These are phyloP conservation scores for Tetraselmis striata DNA, from an alignment of 139 green algal genomes.

Conservation along the genomic window DNA sequence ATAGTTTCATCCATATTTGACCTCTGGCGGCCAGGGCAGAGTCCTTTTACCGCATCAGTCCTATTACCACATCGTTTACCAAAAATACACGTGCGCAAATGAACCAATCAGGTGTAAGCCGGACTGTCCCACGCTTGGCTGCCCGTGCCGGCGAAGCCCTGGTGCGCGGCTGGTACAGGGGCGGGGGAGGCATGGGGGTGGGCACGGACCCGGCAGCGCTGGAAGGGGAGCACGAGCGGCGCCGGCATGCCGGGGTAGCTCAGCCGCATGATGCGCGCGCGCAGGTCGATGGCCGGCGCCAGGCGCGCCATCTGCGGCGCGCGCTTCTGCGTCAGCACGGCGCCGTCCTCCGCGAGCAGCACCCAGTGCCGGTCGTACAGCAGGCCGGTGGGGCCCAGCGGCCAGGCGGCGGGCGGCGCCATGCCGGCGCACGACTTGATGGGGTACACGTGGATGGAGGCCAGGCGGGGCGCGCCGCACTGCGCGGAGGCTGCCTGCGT, in stretches of 20 bases:
- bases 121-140: too few relatives aligned
- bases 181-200: too few relatives aligned
- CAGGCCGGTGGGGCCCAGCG: conserved; percentile 60
- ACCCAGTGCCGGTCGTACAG: conserved; percentile 79
- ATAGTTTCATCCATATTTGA: too few relatives aligned
- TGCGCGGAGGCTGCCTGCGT: too few relatives aligned
- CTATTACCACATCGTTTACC: too few relatives aligned
- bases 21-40: too few relatives aligned
- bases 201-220: too few relatives aligned
- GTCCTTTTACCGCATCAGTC: too few relatives aligned
- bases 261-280: conserved; percentile 20
- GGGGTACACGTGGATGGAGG: conserved; percentile 74
- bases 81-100: too few relatives aligned
- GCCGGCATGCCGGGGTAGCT: neutral
- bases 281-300: conserved; percentile 44
- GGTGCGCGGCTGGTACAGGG: too few relatives aligned
- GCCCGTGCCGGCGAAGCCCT: too few relatives aligned
- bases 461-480: conserved; percentile 14
- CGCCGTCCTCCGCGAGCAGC: conserved; percentile 53
- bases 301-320: conserved; percentile 47
- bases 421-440: conserved; percentile 78
- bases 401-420: conserved; percentile 38
- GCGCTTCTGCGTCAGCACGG: conserved; percentile 50
- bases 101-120: too few relatives aligned
- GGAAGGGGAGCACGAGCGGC: conserved; percentile 9